phyloP scores from a whole-genome alignment of 2,329 filamentous ascomycete genomes.

The Penicillium oxalicum region DNA sequence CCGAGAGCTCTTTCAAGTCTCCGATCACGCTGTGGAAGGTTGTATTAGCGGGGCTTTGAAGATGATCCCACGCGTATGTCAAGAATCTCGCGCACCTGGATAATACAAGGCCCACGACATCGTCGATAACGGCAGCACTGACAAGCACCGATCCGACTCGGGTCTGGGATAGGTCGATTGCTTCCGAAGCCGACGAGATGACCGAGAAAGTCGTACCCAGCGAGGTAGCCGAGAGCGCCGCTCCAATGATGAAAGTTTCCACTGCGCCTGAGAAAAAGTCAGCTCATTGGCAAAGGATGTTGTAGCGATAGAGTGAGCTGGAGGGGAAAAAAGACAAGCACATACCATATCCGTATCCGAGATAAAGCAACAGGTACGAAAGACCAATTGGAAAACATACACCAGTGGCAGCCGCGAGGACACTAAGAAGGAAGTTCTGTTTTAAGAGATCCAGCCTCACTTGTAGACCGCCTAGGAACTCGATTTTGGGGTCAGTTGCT shows the following conservation, averaged over 20 bases:
- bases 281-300: background rate
- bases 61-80: background rate
- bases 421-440: slow-evolving; percentile 41
- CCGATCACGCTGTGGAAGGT: slow-evolving; percentile 27
- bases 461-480: slow-evolving; percentile 38
- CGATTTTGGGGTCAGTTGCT: background rate
- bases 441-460: slow-evolving; percentile 44
- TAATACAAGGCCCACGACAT: slow-evolving; percentile 41
- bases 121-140: slow-evolving; percentile 45
- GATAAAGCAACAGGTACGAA: slow-evolving; percentile 40
- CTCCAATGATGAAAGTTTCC: slow-evolving; percentile 30
- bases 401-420: slow-evolving; percentile 40
- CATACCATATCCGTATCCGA: slow-evolving; percentile 40
- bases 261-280: slow-evolving; percentile 20
- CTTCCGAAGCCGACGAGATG: slow-evolving; percentile 25
- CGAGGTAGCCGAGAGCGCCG: slow-evolving; percentile 27
- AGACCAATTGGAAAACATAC: slow-evolving; percentile 45
- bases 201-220: slow-evolving; percentile 30
- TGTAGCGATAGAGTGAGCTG: too few relatives aligned
- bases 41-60: background rate
- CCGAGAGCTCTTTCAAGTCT: slow-evolving; percentile 21
- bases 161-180: slow-evolving; percentile 40
- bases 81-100: background rate
- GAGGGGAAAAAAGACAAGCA: too few relatives aligned
- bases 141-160: slow-evolving; percentile 42